Conservation (phyloP, 768 basidiomycete species). For the Termitomyces sp. region DNA sequence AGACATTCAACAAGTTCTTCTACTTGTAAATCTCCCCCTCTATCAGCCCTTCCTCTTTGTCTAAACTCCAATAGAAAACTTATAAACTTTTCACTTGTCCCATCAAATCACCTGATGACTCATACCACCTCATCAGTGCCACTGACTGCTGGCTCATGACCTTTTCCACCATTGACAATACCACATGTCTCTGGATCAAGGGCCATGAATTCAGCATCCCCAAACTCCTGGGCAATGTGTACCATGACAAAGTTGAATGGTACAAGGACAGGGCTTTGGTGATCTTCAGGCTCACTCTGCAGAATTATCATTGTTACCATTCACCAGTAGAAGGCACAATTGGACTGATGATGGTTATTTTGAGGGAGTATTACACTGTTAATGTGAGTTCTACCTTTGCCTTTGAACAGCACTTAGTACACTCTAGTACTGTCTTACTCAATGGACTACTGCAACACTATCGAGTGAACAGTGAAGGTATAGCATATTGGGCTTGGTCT, state of each 20-base stretch:
- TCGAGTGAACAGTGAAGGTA: too few relatives aligned
- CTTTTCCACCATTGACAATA: slow-evolving; percentile 83
- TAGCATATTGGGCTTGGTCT: too few relatives aligned
- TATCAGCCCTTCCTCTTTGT: neutral
- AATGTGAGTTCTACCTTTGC: slow-evolving; percentile 76
- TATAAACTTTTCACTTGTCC: slow-evolving; percentile 80
- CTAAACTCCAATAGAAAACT: slow-evolving; percentile 60
- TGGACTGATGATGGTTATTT: slow-evolving; percentile 78
- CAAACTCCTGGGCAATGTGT: slow-evolving; percentile 76
- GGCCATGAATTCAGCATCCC: slow-evolving; percentile 88
- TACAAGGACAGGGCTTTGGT: slow-evolving; percentile 81
- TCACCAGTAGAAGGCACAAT: slow-evolving; percentile 82
- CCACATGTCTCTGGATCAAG: slow-evolving; percentile 94
- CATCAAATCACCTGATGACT: slow-evolving; percentile 68
- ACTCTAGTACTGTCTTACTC: too few relatives aligned
- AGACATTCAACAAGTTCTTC: slow-evolving; percentile 94
- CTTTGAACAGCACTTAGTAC: too few relatives aligned
- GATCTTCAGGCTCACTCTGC: slow-evolving; percentile 92
- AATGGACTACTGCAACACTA: too few relatives aligned
- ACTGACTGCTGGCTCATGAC: slow-evolving; percentile 97
- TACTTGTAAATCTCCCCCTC: slow-evolving; percentile 46
- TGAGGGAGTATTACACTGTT: slow-evolving; percentile 96
- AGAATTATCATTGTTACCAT: slow-evolving; percentile 96
- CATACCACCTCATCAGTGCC: slow-evolving; percentile 77
- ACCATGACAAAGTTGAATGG: slow-evolving; percentile 64